Percentiles rank a stretch among this genome's conserved stretches.
Conservation (phyloP, 202 grass and related monocot species). For the Alloteropsis angusta region DNA sequence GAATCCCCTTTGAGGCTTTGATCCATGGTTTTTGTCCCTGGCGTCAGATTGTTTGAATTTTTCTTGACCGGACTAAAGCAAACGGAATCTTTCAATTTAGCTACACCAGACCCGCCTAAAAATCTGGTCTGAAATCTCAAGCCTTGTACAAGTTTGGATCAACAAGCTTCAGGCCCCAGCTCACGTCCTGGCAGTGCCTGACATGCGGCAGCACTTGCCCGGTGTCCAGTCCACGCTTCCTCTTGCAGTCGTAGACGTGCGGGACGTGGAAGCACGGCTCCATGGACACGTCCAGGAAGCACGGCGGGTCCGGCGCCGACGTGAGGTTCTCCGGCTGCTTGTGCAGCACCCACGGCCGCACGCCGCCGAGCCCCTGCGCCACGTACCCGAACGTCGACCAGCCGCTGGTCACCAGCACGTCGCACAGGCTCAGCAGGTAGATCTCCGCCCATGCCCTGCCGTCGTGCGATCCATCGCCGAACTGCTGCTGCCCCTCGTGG, state of each 20-base stretch:
- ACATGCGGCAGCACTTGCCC: conserved; percentile 53
- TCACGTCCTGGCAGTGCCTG: conserved; percentile 53
- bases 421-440: conserved; percentile 35
- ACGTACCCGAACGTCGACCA: conserved; percentile 48
- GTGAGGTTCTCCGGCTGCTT: not conserved
- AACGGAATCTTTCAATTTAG: not conserved
- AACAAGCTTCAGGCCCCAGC: conserved; percentile 71
- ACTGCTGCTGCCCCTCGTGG: conserved; percentile 54
- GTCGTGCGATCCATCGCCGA: not conserved
- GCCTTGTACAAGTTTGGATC: conserved; percentile 17
- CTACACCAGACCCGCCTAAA: not conserved
- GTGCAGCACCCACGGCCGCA: conserved; percentile 30
- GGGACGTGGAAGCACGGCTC: conserved; percentile 82
- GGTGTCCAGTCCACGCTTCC: conserved; percentile 36
- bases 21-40: not conserved
- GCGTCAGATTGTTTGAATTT: not conserved
- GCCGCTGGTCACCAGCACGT: conserved; percentile 35
- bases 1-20: not conserved
- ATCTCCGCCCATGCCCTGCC: conserved; percentile 35
- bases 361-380: conserved; percentile 22
- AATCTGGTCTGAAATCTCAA: not conserved
- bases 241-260: conserved; percentile 62
- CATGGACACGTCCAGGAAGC: conserved; percentile 51
- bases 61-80: not conserved
- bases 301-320: conserved; percentile 45